Evolutionary conservation across 371 early-diverging fungal species (phyloP), one percentile per base, ranked within the genome.

Genomic region (Actinomortierella ambigua): DNA sequence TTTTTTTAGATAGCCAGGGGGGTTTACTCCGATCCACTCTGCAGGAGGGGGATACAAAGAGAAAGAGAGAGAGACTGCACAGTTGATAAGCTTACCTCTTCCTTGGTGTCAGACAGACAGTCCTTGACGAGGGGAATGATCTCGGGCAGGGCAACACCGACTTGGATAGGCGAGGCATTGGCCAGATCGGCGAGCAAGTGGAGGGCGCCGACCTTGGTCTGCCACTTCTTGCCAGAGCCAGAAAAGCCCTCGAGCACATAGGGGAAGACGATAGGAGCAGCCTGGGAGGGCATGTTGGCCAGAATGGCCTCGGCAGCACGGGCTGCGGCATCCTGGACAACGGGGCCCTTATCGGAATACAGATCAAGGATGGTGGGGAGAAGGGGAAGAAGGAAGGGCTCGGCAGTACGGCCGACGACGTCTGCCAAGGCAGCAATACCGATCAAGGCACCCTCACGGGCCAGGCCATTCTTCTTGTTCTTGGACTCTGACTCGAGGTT

Each of bases 251-350:
- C 85, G 56, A 76, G 84, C 9, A 92, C 78, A 26, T 84, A 63
- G 28, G 93, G 90, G 52, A 91, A 65, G 5, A 88, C 54, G 50
- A 78, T 50, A 14, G 76, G 70, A 23, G 86, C 79, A n/a, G 88
- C 85, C 65, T 86, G 82, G 17, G 86, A 76, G 9, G 85, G 86
- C 46, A 82, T 66, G 57, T 68, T 69, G 41, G 80, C 77, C 53
- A 86, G 60, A 28, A 90, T 63, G 22, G 80, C 80, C 44, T 77
- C 76, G 34, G 81, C 79, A 50, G 90, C 90, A 49, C 75, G 68
- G 48, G 82, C 76, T n/a, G 90, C 92, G 20, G 92, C 90, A 61
- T 89, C 88, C 64, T 89, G 87, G 15, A 92, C 92, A 26, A 82
- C 83, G 11, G 76, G 65, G 28, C 88, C 90, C 80, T 92, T 92